These are phyloP conservation scores for Globisporangium uncinulatum DNA, from an alignment of 352 stramenopile genomes.

Conservation along the genomic window DNA sequence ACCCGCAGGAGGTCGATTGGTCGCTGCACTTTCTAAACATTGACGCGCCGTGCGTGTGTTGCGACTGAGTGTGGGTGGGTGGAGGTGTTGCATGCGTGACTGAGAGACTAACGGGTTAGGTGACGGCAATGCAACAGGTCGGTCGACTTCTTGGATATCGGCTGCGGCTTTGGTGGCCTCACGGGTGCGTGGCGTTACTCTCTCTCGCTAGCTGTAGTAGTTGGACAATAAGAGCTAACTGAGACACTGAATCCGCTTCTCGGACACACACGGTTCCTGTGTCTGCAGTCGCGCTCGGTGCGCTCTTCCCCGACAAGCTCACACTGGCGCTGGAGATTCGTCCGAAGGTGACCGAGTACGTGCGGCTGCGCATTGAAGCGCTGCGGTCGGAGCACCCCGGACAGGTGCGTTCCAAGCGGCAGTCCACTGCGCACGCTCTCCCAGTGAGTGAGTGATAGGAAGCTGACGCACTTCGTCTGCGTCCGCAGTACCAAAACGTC, in stretches of 20 bases:
- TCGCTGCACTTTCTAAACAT: constrained; percentile 89
- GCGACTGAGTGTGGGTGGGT: too few relatives aligned
- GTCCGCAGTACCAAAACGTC: constrained; percentile 90
- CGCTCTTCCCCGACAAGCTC: constrained; percentile 90
- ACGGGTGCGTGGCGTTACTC: constrained; percentile 44
- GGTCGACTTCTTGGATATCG: constrained; percentile 94
- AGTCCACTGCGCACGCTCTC: too few relatives aligned
- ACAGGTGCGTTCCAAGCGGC: constrained; percentile 15
- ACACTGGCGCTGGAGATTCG: constrained; percentile 97
- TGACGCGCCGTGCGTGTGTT: constrained; percentile 48
- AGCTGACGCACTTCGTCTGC: too few relatives aligned
- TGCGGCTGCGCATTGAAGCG: constrained; percentile 88
- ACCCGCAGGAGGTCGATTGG: constrained; percentile 91
- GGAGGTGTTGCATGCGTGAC: too few relatives aligned
- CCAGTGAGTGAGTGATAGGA: too few relatives aligned
- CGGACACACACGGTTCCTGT: background rate
- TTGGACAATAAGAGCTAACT: too few relatives aligned
- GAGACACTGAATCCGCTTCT: too few relatives aligned
- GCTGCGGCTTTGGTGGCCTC: constrained; percentile 97
- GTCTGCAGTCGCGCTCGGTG: constrained; percentile 80
- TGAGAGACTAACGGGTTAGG: too few relatives aligned
- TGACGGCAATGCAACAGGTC: constrained; percentile 40
- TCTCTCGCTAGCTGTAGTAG: background rate
- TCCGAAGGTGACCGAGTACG: constrained; percentile 92
- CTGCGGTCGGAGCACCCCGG: constrained; percentile 70